phyloP scores from a whole-genome alignment of 148 eudicot species.

The Diospyros lotus region DNA sequence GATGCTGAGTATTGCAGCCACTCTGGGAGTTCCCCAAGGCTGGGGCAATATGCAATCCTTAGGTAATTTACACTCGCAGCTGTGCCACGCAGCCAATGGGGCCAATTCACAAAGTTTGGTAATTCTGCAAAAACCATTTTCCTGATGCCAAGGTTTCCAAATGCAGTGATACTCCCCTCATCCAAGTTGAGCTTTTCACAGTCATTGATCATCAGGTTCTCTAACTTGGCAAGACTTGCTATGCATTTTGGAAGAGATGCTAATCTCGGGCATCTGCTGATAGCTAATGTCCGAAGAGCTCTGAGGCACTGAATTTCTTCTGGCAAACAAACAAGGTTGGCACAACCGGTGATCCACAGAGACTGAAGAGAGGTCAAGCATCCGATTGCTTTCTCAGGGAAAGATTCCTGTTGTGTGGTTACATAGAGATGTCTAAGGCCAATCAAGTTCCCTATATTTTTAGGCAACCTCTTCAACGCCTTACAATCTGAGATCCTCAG shows the following conservation, averaged over 20 bases:
- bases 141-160: not conserved
- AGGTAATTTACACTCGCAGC: not conserved
- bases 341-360: not conserved
- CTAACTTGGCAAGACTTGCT: not conserved
- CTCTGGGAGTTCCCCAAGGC: not conserved
- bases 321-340: not conserved
- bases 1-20: not conserved
- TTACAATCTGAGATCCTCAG: not conserved
- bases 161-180: not conserved
- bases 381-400: not conserved
- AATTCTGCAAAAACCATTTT: not conserved
- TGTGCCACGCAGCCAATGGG: not conserved
- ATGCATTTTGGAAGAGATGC: not conserved
- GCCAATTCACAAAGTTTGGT: not conserved
- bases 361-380: not conserved
- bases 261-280: not conserved
- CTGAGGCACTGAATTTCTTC: not conserved
- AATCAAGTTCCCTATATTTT: not conserved
- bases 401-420: not conserved
- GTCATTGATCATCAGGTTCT: not conserved
- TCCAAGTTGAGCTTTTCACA: not conserved
- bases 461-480: not conserved
- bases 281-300: not conserved
- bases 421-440: conserved; percentile 6
- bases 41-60: not conserved